phyloP scores from a whole-genome alignment of 805 yeast genomes.

The Candida insectalens region DNA sequence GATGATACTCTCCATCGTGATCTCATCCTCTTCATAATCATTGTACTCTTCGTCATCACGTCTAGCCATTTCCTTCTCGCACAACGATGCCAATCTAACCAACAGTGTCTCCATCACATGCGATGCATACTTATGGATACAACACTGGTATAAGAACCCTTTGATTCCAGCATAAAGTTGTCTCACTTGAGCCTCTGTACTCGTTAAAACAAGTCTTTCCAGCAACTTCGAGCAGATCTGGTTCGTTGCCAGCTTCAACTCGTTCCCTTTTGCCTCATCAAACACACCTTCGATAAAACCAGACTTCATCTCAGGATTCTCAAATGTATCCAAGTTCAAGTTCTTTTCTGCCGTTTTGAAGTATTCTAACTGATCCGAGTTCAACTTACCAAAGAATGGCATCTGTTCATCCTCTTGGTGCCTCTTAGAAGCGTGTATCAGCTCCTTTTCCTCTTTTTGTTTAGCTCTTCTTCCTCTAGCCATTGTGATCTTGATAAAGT shows the following conservation, averaged over 20 bases:
- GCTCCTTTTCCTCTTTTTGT: conserved; percentile 7
- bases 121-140: conserved; percentile 85
- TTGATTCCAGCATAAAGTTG: conserved; percentile 54
- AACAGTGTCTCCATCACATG: conserved; percentile 86
- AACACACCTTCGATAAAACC: conserved; percentile 71
- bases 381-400: conserved; percentile 80
- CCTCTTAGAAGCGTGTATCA: conserved; percentile 2
- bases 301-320: conserved; percentile 56
- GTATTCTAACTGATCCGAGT: conserved; percentile 76
- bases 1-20: conserved; percentile 59
- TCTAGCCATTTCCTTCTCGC: conserved; percentile 58
- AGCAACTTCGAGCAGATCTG: conserved; percentile 90
- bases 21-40: conserved; percentile 27
- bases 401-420: conserved; percentile 11
- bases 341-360: conserved; percentile 90
- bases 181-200: conserved; percentile 57
- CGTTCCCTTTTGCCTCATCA: conserved; percentile 83
- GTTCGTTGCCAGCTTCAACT: conserved; percentile 83
- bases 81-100: conserved; percentile 61
- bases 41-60: conserved; percentile 21
- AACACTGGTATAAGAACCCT: conserved; percentile 67
- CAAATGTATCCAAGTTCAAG: conserved; percentile 71
- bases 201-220: conserved; percentile 71
- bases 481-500: too few relatives aligned
- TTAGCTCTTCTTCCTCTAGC: conserved; percentile 28